Base-by-base conservation (phyloP, 139 green algal genomes). In the Coccomyxa sp. region DNA sequence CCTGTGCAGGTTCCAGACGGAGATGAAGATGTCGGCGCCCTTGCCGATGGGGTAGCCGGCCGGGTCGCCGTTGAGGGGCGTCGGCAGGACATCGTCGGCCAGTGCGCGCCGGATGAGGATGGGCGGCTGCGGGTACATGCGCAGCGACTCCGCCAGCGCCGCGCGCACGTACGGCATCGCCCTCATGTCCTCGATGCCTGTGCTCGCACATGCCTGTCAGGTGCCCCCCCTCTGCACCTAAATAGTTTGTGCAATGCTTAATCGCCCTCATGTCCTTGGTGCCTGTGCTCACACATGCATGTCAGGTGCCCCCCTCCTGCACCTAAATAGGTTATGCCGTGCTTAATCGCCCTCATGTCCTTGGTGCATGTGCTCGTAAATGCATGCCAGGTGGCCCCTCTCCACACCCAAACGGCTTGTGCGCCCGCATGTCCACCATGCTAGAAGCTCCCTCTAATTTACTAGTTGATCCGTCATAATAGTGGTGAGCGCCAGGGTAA, bases 21-120 rank as follows among this genome's bases (percentile, higher is more conserved):
- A 97, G 76, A 99, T 98, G 92, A 99, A 99, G 17, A 99, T 83
- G 89, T 99, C 97, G 0, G 95, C 95, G 32, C 97, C 97, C 84
- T 95, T 96, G 86, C 93, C 92, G 57, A 98, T 95, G 80, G 92
- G 92, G 88, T 98, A 97, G 21, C 95, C 94, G 38, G 88, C 84
- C 27, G 87, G 83, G 86, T 90, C 87, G 25, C 89, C 92, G 28
- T 83, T 87, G 31, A 92, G 77, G 14, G 76, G 67, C 0, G 91
- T 74, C 0, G 96, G 96, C 84, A 99, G 91, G 38, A 87, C 87
- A 85, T 99, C 96, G 28, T 91, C 85, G 1, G 25, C 86, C 31
- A 99, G 89, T 0, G 95, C 87, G 1, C 97, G 89, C 31, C 96
- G 89, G 85, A 99, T 98, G 67, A 99, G 93, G 80, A 99, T 93